Evolutionary conservation across 352 stramenopile species (phyloP).

Genomic region (Pythium inflatum): DNA sequence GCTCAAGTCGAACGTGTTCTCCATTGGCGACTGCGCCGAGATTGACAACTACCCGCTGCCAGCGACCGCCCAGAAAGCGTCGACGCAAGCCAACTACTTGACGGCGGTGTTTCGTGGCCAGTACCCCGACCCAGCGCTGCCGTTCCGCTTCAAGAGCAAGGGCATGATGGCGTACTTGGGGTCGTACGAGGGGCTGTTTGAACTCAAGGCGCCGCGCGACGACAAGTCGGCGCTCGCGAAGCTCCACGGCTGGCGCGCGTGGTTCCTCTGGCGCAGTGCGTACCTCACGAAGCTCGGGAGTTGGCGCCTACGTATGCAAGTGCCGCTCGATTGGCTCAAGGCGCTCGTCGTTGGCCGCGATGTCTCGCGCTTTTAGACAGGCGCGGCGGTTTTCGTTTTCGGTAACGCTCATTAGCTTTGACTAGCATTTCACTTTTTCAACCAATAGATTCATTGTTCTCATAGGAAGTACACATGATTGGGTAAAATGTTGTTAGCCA

Average conservation of each 20-base stretch:
- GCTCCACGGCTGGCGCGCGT: conserved; percentile 89
- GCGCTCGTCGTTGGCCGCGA: conserved; percentile 95
- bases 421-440: neutral
- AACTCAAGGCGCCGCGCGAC: conserved; percentile 54
- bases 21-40: conserved; percentile 94
- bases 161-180: conserved; percentile 96
- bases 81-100: conserved; percentile 76
- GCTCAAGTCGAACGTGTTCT: conserved; percentile 90
- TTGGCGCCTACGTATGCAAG: conserved; percentile 92
- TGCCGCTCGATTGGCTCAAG: conserved; percentile 98
- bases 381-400: neutral
- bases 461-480: conserved; percentile 3
- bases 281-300: conserved; percentile 97
- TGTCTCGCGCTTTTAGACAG: conserved; percentile 87
- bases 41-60: conserved; percentile 87
- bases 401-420: conserved; percentile 16
- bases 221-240: conserved; percentile 45
- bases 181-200: conserved; percentile 92
- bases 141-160: conserved; percentile 79
- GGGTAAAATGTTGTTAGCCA: neutral
- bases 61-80: conserved; percentile 92
- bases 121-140: conserved; percentile 47
- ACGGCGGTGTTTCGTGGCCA: conserved; percentile 60
- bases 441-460: conserved; percentile 13
- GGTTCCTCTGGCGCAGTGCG: conserved; percentile 93